A percentile compares a stretch with the other conserved stretches of the same genome.
Evolutionary conservation across 2,329 filamentous ascomycete species (phyloP).

Genomic region (Hypocrella siamensis): DNA sequence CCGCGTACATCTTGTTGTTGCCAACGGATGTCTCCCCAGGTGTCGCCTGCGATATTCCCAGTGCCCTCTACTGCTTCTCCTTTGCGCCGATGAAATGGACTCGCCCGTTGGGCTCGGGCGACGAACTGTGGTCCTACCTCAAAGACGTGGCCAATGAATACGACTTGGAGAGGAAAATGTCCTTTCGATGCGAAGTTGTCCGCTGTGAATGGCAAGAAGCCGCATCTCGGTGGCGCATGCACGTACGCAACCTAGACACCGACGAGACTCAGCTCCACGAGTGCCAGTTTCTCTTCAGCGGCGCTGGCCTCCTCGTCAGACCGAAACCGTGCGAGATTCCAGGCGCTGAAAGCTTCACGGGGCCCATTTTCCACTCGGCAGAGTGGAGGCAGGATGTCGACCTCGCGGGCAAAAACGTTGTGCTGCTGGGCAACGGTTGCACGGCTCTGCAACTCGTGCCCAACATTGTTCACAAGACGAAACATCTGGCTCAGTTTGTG

Average conservation of each 20-base stretch:
- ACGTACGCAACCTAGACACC: constrained; percentile 10
- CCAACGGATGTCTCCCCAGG: constrained; percentile 6
- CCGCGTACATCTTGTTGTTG: too few species aligned
- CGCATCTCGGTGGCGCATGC: constrained; percentile 17
- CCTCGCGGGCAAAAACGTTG: constrained; percentile 29
- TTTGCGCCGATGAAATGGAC: constrained; percentile 46
- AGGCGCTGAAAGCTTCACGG: constrained; percentile 29
- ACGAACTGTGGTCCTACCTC: constrained; percentile 43
- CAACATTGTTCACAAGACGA: constrained; percentile 19
- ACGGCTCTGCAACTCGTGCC: constrained; percentile 38
- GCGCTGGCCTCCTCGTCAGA: constrained; percentile 16
- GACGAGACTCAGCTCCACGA: constrained; percentile 16
- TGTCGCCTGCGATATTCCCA: constrained; percentile 40
- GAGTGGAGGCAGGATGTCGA: constrained; percentile 35
- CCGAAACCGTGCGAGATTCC: constrained; percentile 25
- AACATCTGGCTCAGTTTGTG: constrained; percentile 23
- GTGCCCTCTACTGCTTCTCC: constrained; percentile 43
- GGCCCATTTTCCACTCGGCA: constrained; percentile 33
- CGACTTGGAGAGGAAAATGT: constrained; percentile 21
- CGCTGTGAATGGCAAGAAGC: constrained; percentile 22
- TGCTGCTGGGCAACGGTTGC: constrained; percentile 39
- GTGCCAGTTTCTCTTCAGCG: constrained; percentile 23
- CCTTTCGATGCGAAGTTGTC: constrained; percentile 20
- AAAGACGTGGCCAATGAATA: constrained; percentile 31
- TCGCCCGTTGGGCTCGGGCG: constrained; percentile 35